These are phyloP conservation scores for Neurospora sp. DNA, from an alignment of 2,329 filamentous ascomycete species.

Conservation along the genomic window DNA sequence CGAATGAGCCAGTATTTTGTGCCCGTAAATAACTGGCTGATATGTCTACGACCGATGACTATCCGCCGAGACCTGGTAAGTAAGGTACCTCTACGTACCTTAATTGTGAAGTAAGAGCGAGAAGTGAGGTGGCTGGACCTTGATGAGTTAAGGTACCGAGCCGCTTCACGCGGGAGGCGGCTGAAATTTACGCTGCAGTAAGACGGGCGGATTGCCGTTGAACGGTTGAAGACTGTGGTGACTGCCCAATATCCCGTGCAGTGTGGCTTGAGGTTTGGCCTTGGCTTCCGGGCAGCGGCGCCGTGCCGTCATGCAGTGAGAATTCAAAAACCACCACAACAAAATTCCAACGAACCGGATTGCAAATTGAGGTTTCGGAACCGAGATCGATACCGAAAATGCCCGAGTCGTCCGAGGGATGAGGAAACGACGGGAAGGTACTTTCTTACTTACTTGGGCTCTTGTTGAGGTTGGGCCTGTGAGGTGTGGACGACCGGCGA, in stretches of 20 bases:
- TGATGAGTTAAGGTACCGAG: not conserved
- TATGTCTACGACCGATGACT: too few species aligned
- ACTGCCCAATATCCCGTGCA: not conserved
- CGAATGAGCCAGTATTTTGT: not conserved
- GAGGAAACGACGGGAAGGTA: not conserved
- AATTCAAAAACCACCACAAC: not conserved
- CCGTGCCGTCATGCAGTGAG: not conserved
- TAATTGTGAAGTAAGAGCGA: not conserved
- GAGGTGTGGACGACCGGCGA: not conserved
- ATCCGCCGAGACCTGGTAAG: too few species aligned
- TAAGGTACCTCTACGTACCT: too few species aligned
- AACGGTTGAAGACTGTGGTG: not conserved
- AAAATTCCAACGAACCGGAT: not conserved
- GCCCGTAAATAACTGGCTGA: too few species aligned
- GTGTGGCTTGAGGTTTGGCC: not conserved
- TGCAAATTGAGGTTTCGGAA: not conserved
- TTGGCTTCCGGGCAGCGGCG: not conserved
- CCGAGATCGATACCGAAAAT: not conserved
- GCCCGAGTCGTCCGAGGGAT: not conserved
- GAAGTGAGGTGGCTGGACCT: not conserved
- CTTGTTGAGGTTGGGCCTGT: not conserved
- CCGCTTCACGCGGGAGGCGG: not conserved
- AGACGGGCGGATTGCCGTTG: not conserved
- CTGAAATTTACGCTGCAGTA: not conserved
- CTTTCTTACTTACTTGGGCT: not conserved